A percentile compares a stretch with the other conserved stretches of the same genome.
phyloP scores from a whole-genome alignment of 345 rosid genomes.

The Populus euphratica region DNA sequence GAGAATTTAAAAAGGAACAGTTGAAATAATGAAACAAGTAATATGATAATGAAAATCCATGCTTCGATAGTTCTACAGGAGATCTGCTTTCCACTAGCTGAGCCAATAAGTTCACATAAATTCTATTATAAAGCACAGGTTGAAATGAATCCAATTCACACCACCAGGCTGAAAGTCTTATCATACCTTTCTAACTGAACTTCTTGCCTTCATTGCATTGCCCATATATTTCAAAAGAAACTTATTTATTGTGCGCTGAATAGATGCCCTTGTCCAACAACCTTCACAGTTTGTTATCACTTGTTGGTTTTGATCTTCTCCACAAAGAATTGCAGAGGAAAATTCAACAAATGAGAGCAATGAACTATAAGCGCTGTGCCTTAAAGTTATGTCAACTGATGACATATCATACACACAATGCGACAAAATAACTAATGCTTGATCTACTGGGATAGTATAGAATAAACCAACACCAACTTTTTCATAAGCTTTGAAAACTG shows the following conservation, averaged over 20 bases:
- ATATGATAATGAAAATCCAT: neutral
- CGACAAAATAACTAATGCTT: conserved; percentile 61
- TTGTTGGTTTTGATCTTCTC: conserved; percentile 33
- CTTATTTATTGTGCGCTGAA: conserved; percentile 49
- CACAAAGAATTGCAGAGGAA: conserved; percentile 43
- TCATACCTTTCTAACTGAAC: conserved; percentile 60
- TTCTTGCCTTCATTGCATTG: conserved; percentile 54
- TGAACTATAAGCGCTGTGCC: conserved; percentile 68
- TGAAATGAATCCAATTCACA: conserved; percentile 1
- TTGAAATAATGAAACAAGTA: neutral
- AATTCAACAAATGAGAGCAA: conserved; percentile 74
- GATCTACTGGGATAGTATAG: conserved; percentile 45
- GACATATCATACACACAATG: conserved; percentile 74
- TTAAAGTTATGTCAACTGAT: conserved; percentile 63
- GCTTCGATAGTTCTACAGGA: neutral
- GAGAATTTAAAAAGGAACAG: neutral
- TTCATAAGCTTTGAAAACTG: conserved; percentile 57
- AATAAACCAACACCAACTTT: conserved; percentile 53
- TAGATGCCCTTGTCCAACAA: conserved; percentile 53
- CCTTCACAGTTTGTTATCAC: conserved; percentile 30
- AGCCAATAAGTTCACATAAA: neutral
- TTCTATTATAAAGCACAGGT: neutral
- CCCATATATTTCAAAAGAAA: conserved; percentile 69
- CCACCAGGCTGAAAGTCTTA: neutral
- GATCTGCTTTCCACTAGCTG: neutral